A percentile compares a stretch with the other conserved stretches of the same genome.
These are phyloP conservation scores for Chenopodium berlandieri DNA, from an alignment of 148 eudicot genomes.

Conservation along the genomic window DNA sequence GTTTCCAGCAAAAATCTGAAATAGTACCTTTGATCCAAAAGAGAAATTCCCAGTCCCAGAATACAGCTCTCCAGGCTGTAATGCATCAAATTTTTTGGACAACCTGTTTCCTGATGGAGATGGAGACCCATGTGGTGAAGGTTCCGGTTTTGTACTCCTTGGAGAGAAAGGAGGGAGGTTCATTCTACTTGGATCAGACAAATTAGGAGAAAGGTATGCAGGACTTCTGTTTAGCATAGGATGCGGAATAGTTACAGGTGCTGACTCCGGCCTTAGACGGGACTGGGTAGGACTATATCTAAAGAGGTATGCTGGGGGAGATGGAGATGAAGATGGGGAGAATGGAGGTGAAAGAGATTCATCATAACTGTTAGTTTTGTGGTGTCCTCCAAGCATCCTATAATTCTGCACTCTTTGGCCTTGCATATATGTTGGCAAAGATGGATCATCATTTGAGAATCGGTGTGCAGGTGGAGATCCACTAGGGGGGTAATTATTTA, in stretches of 20 bases:
- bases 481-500: conserved; percentile 38
- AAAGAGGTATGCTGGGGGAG: conserved; percentile 56
- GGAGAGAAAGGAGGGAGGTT: conserved; percentile 87
- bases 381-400: conserved; percentile 40
- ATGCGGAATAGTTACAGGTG: conserved; percentile 87
- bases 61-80: conserved; percentile 50
- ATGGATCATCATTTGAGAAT: conserved; percentile 45
- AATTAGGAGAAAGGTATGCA: conserved; percentile 77
- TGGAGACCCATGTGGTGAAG: conserved; percentile 68
- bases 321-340: conserved; percentile 82
- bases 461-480: conserved; percentile 61
- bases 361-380: conserved; percentile 46
- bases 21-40: conserved; percentile 62
- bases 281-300: conserved; percentile 50
- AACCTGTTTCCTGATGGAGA: conserved; percentile 69
- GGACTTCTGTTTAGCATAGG: conserved; percentile 74
- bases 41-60: conserved; percentile 41
- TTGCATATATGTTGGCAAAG: conserved; percentile 47
- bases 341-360: conserved; percentile 92
- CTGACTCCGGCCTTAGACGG: conserved; percentile 61
- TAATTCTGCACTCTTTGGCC: conserved; percentile 53
- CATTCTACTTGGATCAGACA: conserved; percentile 77
- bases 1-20: background rate
- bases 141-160: conserved; percentile 50
- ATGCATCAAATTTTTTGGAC: conserved; percentile 51